These are phyloP conservation scores for Teratosphaeriaceae sp. DNA, from an alignment of 2,329 filamentous ascomycete species.

Conservation along the genomic window DNA sequence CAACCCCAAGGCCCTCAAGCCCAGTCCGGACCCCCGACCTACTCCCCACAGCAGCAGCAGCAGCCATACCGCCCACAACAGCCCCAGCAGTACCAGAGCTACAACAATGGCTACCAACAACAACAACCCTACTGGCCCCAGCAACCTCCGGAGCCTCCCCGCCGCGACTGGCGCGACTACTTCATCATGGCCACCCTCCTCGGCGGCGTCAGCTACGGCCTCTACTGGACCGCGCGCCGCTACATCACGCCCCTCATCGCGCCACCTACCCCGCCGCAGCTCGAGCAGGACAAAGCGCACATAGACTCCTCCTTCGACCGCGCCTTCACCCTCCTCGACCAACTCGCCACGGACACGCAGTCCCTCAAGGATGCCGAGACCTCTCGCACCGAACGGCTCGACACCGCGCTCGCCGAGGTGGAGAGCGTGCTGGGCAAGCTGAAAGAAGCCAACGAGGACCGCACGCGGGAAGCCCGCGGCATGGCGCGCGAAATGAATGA, in stretches of 20 bases:
- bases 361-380: conserved; percentile 81
- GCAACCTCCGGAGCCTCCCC: conserved; percentile 56
- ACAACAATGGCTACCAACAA: conserved; percentile 29
- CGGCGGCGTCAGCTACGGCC: conserved; percentile 78
- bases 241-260: conserved; percentile 88
- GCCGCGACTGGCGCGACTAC: conserved; percentile 95
- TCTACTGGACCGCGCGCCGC: conserved; percentile 85
- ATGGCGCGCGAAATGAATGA: conserved; percentile 79
- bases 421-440: conserved; percentile 76
- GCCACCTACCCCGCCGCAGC: conserved; percentile 85
- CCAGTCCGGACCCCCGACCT: conserved; percentile 38
- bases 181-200: conserved; percentile 99
- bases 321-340: conserved; percentile 85
- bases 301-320: conserved; percentile 93
- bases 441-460: conserved; percentile 70
- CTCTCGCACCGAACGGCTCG: conserved; percentile 73
- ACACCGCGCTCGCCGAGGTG: conserved; percentile 73
- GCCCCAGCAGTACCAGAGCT: conserved; percentile 19
- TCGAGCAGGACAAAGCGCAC: conserved; percentile 87
- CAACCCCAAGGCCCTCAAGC: conserved; percentile 37
- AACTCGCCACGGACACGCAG: conserved; percentile 84
- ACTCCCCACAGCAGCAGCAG: conserved; percentile 38
- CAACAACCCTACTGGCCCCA: conserved; percentile 48
- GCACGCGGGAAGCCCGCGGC: conserved; percentile 81
- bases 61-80: conserved; percentile 9